phyloP scores from a whole-genome alignment of 495 filamentous ascomycete genomes.

The Podospora australis region DNA sequence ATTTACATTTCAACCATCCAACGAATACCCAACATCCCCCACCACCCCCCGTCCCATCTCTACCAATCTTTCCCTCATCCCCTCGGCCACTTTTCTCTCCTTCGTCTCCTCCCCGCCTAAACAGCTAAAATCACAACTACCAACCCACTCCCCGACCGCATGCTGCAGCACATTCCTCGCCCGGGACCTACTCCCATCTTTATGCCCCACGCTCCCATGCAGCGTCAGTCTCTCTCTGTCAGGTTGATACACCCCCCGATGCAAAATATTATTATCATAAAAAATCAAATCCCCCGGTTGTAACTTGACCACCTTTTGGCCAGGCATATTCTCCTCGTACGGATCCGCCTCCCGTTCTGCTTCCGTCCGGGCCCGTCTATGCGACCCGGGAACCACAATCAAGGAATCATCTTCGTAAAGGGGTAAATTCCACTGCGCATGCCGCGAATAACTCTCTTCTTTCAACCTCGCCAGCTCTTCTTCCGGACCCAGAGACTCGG shows the following conservation, averaged over 20 bases:
- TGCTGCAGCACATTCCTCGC: constrained; percentile 83
- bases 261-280: constrained; percentile 84
- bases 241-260: constrained; percentile 64
- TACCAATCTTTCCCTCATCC: constrained; percentile 48
- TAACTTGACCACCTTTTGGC: constrained; percentile 55
- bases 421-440: constrained; percentile 75
- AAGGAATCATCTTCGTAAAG: constrained; percentile 61
- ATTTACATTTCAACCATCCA: constrained; percentile 33
- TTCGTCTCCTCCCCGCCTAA: constrained; percentile 41
- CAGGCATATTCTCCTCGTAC: constrained; percentile 51
- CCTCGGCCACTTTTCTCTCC: constrained; percentile 48
- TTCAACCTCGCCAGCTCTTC: constrained; percentile 47
- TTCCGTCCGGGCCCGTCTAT: constrained; percentile 58
- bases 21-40: constrained; percentile 51
- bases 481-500: constrained; percentile 45
- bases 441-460: constrained; percentile 27
- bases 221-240: constrained; percentile 63
- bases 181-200: constrained; percentile 43
- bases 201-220: constrained; percentile 73
- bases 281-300: constrained; percentile 71
- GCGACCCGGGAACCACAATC: constrained; percentile 65
- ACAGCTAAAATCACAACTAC: constrained; percentile 45
- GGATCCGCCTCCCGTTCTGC: constrained; percentile 56
- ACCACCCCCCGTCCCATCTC: constrained; percentile 50
- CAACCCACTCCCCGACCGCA: constrained; percentile 71